These are phyloP conservation scores for Aspergillus sp. DNA, from an alignment of 2,329 filamentous ascomycete species.

Conservation along the genomic window DNA sequence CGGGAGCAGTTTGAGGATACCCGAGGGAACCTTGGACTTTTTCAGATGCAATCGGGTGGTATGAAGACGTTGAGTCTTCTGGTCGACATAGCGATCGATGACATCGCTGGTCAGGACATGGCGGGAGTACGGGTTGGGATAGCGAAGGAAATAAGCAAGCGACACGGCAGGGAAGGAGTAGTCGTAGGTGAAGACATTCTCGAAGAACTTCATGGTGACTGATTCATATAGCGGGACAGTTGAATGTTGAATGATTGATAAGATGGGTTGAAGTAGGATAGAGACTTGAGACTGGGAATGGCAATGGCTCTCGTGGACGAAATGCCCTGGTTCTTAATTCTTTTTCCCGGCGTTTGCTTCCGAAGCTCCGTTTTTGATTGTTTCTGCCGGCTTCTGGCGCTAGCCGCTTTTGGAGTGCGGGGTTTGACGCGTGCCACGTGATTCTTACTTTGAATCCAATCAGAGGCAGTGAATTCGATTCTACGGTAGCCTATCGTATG, in stretches of 20 bases:
- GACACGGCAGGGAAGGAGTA: constrained; percentile 63
- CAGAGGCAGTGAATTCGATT: background rate
- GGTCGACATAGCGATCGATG: constrained; percentile 59
- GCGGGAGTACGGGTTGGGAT: constrained; percentile 62
- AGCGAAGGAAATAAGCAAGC: constrained; percentile 64
- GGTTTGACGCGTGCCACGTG: constrained; percentile 13
- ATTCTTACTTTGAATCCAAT: background rate
- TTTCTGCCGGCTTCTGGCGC: constrained; percentile 16
- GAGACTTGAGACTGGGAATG: constrained; percentile 3
- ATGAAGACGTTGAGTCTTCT: constrained; percentile 54
- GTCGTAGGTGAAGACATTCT: constrained; percentile 56
- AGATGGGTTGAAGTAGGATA: background rate
- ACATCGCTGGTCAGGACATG: constrained; percentile 65
- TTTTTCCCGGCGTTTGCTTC: background rate
- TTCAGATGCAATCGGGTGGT: constrained; percentile 61
- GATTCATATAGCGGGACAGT: constrained; percentile 11
- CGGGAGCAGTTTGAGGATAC: constrained; percentile 58
- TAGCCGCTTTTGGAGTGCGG: constrained; percentile 17
- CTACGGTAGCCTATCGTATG: too few relatives aligned
- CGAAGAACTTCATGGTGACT: constrained; percentile 49
- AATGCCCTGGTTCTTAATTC: background rate
- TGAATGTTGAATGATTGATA: constrained; percentile 1
- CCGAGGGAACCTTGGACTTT: constrained; percentile 57
- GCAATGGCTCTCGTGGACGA: background rate
- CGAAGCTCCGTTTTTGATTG: constrained; percentile 8